Evolutionary conservation across 2,329 filamentous ascomycete genomes (phyloP), one percentile per base, ranked within the genome.

Genomic region (Exophiala sideris): DNA sequence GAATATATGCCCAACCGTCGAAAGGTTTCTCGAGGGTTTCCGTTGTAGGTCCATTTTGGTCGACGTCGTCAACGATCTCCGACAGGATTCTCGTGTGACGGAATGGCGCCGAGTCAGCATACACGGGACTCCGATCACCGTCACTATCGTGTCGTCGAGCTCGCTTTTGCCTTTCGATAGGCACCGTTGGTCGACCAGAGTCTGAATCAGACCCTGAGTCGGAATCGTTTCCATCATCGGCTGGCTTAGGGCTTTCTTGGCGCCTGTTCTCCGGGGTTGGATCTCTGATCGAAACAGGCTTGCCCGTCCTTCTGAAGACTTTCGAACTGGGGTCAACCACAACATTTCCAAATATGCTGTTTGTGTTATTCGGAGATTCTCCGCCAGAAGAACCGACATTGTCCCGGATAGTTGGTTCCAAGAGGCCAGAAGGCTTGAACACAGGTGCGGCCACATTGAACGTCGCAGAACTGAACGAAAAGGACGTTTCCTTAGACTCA

Each of bases 381-480:
- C 64, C 59, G 35, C 62, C 57, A 18, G 62, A 58, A 11, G 65
- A 54, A 10, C 49, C 57, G 35, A 61, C 54, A n/a, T 58, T 64
- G 3, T 66, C 65, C 39, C 63, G 63, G 18, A 69, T 53, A 42
- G 64, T 69, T 9, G 48, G 36, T 7, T 5, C 14, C 1, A 35
- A 12, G 1, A 53, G 51, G n/a, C 59, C 66, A 35, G 69, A 73
- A 2, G 89, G 89, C 16, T 84, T 90, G 68, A 95, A 95, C 0
- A 82, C 76, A 10, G 88, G 88, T 3, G 88, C 89, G 67, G 87
- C 86, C 2, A 88, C 86, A 56, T 88, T 84, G 73, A 92, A 89
- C 33, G 82, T 85, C 33, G 81, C 79, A 1, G 82, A 73, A 4
- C 47, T 54, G 39, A 60, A 59, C n/a, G 32, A 55, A 51, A 58